phyloP scores from a whole-genome alignment of 78 protist genomes.

The Capsaspora owczarzaki region DNA sequence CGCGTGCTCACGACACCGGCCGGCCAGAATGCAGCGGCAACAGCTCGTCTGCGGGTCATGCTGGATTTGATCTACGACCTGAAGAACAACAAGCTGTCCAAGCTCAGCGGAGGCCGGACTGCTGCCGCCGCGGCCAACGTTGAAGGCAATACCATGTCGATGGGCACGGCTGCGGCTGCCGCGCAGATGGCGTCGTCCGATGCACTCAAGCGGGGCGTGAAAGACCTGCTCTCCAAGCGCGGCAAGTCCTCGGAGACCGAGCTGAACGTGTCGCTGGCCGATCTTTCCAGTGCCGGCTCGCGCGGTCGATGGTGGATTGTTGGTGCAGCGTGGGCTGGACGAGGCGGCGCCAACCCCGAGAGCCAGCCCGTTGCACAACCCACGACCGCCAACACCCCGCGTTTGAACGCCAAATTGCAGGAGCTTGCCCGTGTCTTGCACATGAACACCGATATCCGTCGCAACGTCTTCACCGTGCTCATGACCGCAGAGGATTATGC shows the following conservation, averaged over 20 bases:
- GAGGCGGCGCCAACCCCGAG: not conserved
- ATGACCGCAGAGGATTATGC: slow-evolving; percentile 13
- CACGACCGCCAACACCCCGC: not conserved
- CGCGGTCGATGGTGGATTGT: slow-evolving; percentile 36
- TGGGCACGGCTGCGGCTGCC: not conserved
- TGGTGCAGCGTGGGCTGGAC: slow-evolving; percentile 25
- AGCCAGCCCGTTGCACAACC: not conserved
- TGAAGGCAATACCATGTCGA: not conserved
- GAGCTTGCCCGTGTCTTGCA: not conserved
- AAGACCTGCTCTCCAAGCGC: not conserved
- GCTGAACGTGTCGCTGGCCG: not conserved
- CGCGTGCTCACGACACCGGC: not conserved
- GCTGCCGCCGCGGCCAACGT: no score
- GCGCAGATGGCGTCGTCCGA: not conserved
- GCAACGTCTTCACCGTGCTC: not conserved
- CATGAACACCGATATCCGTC: slow-evolving; percentile 32
- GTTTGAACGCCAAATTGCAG: not conserved
- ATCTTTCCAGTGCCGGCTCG: not conserved
- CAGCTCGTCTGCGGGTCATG: slow-evolving; percentile 10
- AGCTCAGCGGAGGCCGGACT: not conserved
- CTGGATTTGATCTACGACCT: slow-evolving; percentile 2
- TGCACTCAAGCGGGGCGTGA: not conserved
- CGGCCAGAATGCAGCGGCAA: not conserved
- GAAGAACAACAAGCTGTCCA: slow-evolving; percentile 6
- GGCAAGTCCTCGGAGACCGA: not conserved